Conservation (phyloP, 257 asterid genomes). For the Fraxinus americana region DNA sequence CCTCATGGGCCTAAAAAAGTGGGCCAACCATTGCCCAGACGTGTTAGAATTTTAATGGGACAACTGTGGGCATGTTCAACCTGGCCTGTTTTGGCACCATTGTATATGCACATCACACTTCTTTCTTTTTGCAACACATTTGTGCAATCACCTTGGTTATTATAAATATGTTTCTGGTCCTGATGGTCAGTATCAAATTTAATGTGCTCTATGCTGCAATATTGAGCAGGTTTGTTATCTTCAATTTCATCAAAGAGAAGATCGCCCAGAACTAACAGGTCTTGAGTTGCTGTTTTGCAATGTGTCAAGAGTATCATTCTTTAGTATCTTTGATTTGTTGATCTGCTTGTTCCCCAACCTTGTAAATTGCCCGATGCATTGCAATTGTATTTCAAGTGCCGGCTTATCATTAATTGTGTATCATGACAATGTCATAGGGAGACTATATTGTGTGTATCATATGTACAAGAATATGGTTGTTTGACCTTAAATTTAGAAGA, state of each 20-base stretch:
- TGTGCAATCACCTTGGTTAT: background rate
- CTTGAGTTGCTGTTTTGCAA: background rate
- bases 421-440: background rate
- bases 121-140: background rate
- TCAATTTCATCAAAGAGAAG: slow-evolving; percentile 2
- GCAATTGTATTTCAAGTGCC: slow-evolving; percentile 4
- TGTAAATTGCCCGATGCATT: slow-evolving; percentile 23
- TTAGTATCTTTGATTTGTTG: background rate
- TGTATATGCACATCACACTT: background rate
- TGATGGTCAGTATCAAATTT: background rate
- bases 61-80: background rate
- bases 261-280: slow-evolving; percentile 18
- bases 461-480: background rate
- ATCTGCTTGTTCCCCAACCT: slow-evolving; percentile 19
- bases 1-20: no score
- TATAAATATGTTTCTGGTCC: background rate
- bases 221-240: slow-evolving; percentile 23
- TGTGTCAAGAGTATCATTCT: background rate
- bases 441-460: background rate
- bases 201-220: background rate
- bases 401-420: slow-evolving; percentile 7
- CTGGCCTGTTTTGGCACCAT: background rate
- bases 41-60: background rate
- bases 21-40: background rate
- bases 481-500: background rate